Base-by-base conservation (phyloP, 2,329 filamentous ascomycete species). In the Leptodontidium sp. region DNA sequence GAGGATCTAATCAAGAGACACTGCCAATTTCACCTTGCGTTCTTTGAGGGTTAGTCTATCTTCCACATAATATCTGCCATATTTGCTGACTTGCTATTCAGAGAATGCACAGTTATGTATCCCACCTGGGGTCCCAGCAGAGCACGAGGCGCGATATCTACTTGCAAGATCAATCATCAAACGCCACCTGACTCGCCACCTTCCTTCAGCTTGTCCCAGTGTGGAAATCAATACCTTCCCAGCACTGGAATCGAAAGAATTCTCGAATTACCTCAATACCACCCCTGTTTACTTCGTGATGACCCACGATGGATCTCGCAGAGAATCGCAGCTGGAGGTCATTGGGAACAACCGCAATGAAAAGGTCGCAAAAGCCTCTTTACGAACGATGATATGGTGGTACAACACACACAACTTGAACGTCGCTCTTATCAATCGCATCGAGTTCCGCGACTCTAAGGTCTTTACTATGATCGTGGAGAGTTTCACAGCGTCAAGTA, bases 1-100 rank as follows among this genome's bases (percentile, higher is more conserved):
- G 78, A 82, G 52, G 84, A 87, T 66, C 83, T 94, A 17, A 81
- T 83, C 52, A 84, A 85, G 65, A 84, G 90, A 61, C 88, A 89
- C 64, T 93, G 91, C 78, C 88, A 89, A 67, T 94, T 93, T 73
- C 86, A 93, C 70, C 78, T 94, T 70, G 80, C 89, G 17, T 94
- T 93, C 81, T 92, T 94, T 59, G 74, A 77, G 62, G 75, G 77
- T 73, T 70, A 58, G 72, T 64, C 15, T 45, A 24, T 17, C 58
- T 24, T 26, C 35, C 15, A 1, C 12, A 17, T 26, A 7, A 14
- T 4, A 12, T 45, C 1, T 29, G 7, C 29, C 17, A 11, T 21
- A n/a, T 43, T 26, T 58, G 57, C 69, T 75, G 61, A 77, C 17
- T 21, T 29, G 9, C 32, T 2, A 7, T 53, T 6, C 26, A 79